These are phyloP conservation scores for Maudiozyma turicensis DNA, from an alignment of 805 yeast species.

Conservation along the genomic window DNA sequence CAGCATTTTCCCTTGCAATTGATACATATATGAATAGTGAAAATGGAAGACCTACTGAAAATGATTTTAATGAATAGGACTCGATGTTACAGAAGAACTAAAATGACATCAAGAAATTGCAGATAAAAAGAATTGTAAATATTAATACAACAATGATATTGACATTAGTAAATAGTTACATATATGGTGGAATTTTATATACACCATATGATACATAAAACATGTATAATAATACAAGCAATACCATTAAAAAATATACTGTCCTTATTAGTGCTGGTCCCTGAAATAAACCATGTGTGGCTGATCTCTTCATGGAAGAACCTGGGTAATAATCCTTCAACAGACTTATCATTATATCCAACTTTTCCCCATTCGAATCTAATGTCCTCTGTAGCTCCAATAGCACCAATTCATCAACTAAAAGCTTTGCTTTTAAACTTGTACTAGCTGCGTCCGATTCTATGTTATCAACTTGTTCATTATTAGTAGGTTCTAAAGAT, in stretches of 20 bases:
- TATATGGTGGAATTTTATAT: too few species aligned
- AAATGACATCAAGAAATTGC: neutral
- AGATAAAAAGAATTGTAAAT: neutral
- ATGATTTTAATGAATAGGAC: conserved; percentile 65
- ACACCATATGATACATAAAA: conserved; percentile 18
- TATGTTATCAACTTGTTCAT: too few species aligned
- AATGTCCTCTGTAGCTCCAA: conserved; percentile 12
- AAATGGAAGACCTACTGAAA: conserved; percentile 68
- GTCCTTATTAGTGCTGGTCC: conserved; percentile 16
- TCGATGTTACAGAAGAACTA: neutral
- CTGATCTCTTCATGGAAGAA: neutral
- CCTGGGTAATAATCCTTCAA: conserved; percentile 4
- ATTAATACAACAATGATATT: too few species aligned
- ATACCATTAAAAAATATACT: neutral
- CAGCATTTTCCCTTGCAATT: conserved; percentile 83
- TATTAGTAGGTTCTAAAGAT: too few species aligned
- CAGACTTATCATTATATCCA: conserved; percentile 20
- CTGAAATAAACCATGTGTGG: neutral
- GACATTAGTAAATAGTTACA: too few species aligned
- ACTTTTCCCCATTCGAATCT: conserved; percentile 14
- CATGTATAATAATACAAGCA: conserved; percentile 23
- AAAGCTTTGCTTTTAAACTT: too few species aligned
- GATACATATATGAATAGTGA: conserved; percentile 82
- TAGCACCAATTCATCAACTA: neutral
- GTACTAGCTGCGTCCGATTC: too few species aligned